These are phyloP conservation scores for Mortierella sp. DNA, from an alignment of 371 early-diverging fungal species.

Conservation along the genomic window DNA sequence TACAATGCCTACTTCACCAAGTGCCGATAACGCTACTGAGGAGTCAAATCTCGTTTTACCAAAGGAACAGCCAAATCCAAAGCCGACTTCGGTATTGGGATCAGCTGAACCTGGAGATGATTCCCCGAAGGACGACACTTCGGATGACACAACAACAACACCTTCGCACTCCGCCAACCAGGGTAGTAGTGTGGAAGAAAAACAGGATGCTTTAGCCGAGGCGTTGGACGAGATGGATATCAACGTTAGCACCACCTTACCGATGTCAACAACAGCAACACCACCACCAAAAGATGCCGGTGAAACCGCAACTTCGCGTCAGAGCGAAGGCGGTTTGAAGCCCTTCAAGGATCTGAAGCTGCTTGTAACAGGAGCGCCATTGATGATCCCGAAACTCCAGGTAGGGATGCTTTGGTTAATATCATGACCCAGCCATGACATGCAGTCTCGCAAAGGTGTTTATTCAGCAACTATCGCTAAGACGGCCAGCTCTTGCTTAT, in stretches of 20 bases:
- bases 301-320: background rate
- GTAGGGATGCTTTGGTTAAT: conserved; percentile 30
- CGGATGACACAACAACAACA: background rate
- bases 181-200: background rate
- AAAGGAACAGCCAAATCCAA: background rate
- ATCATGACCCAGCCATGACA: background rate
- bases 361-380: conserved; percentile 68
- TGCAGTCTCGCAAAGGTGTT: background rate
- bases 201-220: no score
- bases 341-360: conserved; percentile 55
- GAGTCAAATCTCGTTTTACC: background rate
- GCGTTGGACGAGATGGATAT: conserved; percentile 39
- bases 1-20: background rate
- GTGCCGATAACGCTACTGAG: background rate
- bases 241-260: background rate
- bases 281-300: background rate
- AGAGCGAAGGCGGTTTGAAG: conserved; percentile 37
- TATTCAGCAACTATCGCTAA: background rate
- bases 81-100: background rate
- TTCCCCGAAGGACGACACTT: no score
- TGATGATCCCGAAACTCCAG: conserved; percentile 82
- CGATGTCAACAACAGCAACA: background rate
- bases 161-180: background rate
- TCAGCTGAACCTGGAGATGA: background rate
- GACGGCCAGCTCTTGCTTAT: background rate